Conservation (phyloP, 192 early-diverging fungal genomes). For the Pilaira anomala region DNA sequence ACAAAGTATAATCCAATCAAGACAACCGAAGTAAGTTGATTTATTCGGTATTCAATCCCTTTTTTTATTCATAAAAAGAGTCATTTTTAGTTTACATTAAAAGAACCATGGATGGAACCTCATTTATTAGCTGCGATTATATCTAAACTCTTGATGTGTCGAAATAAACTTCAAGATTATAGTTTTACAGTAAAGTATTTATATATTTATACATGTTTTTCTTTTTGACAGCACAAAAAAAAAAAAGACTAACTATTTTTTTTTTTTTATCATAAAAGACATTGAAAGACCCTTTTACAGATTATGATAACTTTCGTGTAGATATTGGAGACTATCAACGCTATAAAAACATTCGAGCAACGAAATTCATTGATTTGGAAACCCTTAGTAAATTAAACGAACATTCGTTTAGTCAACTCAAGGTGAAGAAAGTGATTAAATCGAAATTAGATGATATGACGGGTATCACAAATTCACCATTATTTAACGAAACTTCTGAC, state of each 20-base stretch:
- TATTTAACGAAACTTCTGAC: constrained; percentile 38
- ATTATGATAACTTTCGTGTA: constrained; percentile 34
- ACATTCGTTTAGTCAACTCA: constrained; percentile 36
- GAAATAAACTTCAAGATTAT: constrained; percentile 45
- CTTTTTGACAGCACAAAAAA: too few species aligned
- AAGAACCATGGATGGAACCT: constrained; percentile 48
- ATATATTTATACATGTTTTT: too few species aligned
- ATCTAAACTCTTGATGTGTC: constrained; percentile 41
- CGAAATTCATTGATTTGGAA: constrained; percentile 31
- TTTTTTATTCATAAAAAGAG: too few species aligned
- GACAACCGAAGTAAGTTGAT: constrained; percentile 2
- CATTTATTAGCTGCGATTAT: constrained; percentile 47
- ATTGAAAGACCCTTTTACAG: constrained; percentile 51
- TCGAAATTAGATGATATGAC: constrained; percentile 55
- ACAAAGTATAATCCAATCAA: constrained; percentile 36
- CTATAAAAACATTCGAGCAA: constrained; percentile 28
- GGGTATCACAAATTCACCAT: constrained; percentile 31
- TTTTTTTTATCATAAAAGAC: constrained; percentile 32
- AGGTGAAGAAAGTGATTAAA: constrained; percentile 50
- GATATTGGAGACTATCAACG: constrained; percentile 45
- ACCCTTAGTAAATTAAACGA: constrained; percentile 36
- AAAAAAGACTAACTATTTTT: neutral
- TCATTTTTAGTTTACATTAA: constrained; percentile 24
- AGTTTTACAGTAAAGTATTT: constrained; percentile 41
- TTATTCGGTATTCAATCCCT: neutral